Percentiles rank a stretch among this genome's conserved stretches.
Evolutionary conservation across 2,329 filamentous ascomycete genomes (phyloP).

Genomic region (Teratosphaeria pseudoeucalypti): DNA sequence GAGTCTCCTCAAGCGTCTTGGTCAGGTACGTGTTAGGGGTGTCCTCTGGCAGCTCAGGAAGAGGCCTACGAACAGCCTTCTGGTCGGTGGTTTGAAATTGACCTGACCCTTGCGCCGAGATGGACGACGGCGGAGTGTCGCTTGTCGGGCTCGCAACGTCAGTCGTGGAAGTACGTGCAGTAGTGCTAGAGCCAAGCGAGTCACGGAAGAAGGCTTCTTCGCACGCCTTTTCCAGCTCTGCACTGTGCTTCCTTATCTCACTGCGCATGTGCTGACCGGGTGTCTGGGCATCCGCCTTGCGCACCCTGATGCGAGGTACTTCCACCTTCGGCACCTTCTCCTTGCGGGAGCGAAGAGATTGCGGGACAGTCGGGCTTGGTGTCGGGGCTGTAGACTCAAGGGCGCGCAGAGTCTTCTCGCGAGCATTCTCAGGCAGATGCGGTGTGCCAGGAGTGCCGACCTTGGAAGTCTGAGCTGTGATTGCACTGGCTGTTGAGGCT

Average conservation of each 20-base stretch:
- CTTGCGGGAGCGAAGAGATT: conserved; percentile 25
- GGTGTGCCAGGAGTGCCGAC: conserved; percentile 16
- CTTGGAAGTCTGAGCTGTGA: conserved; percentile 24
- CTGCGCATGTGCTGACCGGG: conserved; percentile 51
- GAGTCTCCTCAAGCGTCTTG: conserved; percentile 47
- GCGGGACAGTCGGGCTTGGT: conserved; percentile 23
- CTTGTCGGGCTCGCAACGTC: conserved; percentile 28
- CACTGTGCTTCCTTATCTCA: conserved; percentile 73
- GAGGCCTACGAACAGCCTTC: conserved; percentile 29
- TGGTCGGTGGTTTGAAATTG: conserved; percentile 13
- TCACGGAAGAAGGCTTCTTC: conserved; percentile 81
- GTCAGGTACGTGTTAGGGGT: conserved; percentile 43
- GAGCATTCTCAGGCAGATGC: conserved; percentile 14
- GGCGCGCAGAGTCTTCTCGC: conserved; percentile 11
- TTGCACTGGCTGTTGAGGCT: conserved; percentile 32
- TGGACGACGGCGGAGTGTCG: conserved; percentile 44
- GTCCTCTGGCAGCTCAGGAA: conserved; percentile 35
- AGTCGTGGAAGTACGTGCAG: conserved; percentile 30
- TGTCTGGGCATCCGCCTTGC: conserved; percentile 31
- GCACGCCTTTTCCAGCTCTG: conserved; percentile 77
- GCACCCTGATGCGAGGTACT: conserved; percentile 23
- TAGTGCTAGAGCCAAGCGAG: conserved; percentile 43
- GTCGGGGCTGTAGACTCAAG: conserved; percentile 10
- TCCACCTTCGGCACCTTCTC: conserved; percentile 20
- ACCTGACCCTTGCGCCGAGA: conserved; percentile 24